Base-by-base conservation (phyloP, 495 filamentous ascomycete species). In the Glarea lozoyensis region DNA sequence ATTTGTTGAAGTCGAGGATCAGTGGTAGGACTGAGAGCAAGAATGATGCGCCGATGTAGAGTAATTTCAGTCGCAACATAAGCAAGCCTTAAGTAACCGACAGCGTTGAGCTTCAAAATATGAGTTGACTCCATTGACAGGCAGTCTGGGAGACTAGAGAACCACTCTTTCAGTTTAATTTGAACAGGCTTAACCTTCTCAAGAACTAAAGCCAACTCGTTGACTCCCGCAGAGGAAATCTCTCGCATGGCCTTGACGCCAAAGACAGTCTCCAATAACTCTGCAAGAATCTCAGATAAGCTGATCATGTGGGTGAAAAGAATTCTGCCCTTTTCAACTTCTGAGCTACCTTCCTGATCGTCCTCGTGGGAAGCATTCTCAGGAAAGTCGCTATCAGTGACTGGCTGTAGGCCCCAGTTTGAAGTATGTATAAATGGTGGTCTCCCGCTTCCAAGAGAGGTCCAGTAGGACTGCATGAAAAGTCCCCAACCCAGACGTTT, bases 401-500 rank as follows among this genome's bases (percentile, higher is more conserved):
- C 65, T 13, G 72, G 61, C 43, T 78, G 74, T 4, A 94, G 84
- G 15, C 79, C 84, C 87, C 86, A 94, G 57, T 94, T 88, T 18
- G 79, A 72, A 17, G 70, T 63, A 37, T 81, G 81, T 50, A 88
- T 86, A 52, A 87, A 85, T 5, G 86, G 82, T 2, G 87, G 88
- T 10, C 86, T 76, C 17, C 88, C 87, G 53, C 87, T 78, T n/a
- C 87, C 79, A 12, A 95, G 66, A 20, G 82, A 81, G 24, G 79
- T 81, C 87, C 88, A 95, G 64, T 90, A 94, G 51, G 94, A 88
- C 55, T 92, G 83, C 78, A 87, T 84, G 55, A 84, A 95, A 35
- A 95, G 65, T 1, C 84, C 88, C 87, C 88, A 94, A 46, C 84
- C 88, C 21, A 95, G 66, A 10, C 88, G 76, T 56, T 89, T 86